Evolutionary conservation across 495 filamentous ascomycete species (phyloP).

Genomic region (Cudoniella acicularis): DNA sequence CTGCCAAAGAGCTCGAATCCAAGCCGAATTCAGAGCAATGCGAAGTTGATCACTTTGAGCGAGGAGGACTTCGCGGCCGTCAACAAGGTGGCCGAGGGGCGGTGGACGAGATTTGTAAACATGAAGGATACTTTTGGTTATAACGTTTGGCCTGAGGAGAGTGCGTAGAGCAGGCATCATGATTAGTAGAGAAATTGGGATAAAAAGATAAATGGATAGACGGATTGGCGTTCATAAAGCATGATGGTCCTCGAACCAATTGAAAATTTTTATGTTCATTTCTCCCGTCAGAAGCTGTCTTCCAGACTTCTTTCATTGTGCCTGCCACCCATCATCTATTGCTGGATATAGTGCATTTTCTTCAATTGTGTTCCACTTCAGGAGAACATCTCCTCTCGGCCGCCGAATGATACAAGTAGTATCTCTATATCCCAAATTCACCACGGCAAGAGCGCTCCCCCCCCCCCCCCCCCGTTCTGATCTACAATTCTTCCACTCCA

Average conservation of each 20-base stretch:
- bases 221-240: not conserved
- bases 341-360: no score
- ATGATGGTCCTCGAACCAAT: not conserved
- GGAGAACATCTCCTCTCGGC: no score
- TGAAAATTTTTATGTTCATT: not conserved
- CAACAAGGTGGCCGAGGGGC: conserved; percentile 55
- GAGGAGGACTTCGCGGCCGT: conserved; percentile 42
- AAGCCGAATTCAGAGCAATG: conserved; percentile 40
- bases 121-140: conserved; percentile 61
- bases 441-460: no score
- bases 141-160: conserved; percentile 26
- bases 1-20: conserved; percentile 48
- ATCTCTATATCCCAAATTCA: no score
- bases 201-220: not conserved
- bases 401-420: no score
- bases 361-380: no score
- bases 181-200: not conserved
- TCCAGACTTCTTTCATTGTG: no score
- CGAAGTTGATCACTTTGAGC: conserved; percentile 25
- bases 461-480: no score
- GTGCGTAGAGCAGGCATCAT: not conserved
- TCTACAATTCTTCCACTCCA: no score
- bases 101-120: conserved; percentile 70
- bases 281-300: no score
- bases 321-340: no score